Conservation (phyloP, 305 asterid species). For the Plantago coronopus region DNA sequence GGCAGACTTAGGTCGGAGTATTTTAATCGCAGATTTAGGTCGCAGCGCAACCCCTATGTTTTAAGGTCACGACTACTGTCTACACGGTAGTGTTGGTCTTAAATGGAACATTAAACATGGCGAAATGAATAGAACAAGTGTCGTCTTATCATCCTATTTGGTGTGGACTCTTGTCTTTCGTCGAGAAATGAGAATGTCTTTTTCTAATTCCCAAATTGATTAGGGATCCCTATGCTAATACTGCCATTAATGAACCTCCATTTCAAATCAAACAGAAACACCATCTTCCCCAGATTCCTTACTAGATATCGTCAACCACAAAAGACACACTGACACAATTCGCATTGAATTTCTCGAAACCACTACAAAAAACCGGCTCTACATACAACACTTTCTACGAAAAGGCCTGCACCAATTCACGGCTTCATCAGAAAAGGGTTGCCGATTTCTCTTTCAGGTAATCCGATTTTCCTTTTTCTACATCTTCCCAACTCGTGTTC, state of each 20-base stretch:
- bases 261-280: too few species aligned
- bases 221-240: background rate
- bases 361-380: background rate
- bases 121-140: too few species aligned
- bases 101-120: too few species aligned
- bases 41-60: too few species aligned
- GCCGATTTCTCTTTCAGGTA: slow-evolving; percentile 30
- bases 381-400: background rate
- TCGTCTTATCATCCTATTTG: slow-evolving; percentile 5
- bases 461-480: slow-evolving; percentile 14
- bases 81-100: too few species aligned
- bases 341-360: slow-evolving; percentile 1
- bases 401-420: background rate
- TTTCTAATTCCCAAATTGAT: background rate
- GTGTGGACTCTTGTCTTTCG: background rate
- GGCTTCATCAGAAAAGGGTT: slow-evolving; percentile 15
- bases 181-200: slow-evolving; percentile 8
- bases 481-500: too few species aligned
- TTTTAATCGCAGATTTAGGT: too few species aligned
- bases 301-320: slow-evolving; percentile 1
- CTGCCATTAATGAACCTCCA: background rate
- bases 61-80: too few species aligned
- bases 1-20: too few species aligned
- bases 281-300: background rate
- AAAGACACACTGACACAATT: background rate